Evolutionary conservation across 2,329 filamentous ascomycete species (phyloP), one percentile per base, ranked within the genome.

Genomic region (Tolypocladium album): DNA sequence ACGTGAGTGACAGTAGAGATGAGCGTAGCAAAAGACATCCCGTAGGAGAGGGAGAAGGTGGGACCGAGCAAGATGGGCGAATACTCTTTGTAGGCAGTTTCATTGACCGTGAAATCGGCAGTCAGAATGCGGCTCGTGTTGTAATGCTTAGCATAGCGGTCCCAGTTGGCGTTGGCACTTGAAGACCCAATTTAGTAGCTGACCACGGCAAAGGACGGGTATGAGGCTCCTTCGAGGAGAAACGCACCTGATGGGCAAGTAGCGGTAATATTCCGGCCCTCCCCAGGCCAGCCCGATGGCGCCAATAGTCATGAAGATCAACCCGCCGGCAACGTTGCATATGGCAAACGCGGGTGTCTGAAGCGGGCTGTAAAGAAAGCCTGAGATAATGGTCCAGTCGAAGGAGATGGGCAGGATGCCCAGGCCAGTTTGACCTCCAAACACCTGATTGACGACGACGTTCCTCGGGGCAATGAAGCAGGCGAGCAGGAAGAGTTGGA

Each of bases 401-500:
- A 88, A 84, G 0, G 84, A 86, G 7, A 87, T 78, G 9, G 85
- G 85, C 34, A 88, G 75, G 13, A 88, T 70, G 0, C 81, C 83
- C 5, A 87, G 72, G 0, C 85, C 85, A 4, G 80, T 81, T 58
- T 76, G 76, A 4, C 82, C 82, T 5, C 85, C 85, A 61, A 88
- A 88, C 4, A 88, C 66, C 67, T 88, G 84, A 67, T 88, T 88
- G 60, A 88, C 72, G 15, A 83, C 69, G 8, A 82, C 72, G 61
- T 81, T 85, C 39, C 86, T 76, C 3, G 85, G 85, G 17, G 78
- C 79, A 64, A 85, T 83, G 83, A 84, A 87, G 52, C 80, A 82
- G 17, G 80, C 73, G 70, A 82, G 85, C 9, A 81, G 79, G 66
- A 87, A 86, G 42, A 80, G 76, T 55, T 78, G 80, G 3, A 86